A percentile compares a stretch with the other conserved stretches of the same genome.
phyloP scores from a whole-genome alignment of 805 yeast species.

The Saturnispora halmiae region DNA sequence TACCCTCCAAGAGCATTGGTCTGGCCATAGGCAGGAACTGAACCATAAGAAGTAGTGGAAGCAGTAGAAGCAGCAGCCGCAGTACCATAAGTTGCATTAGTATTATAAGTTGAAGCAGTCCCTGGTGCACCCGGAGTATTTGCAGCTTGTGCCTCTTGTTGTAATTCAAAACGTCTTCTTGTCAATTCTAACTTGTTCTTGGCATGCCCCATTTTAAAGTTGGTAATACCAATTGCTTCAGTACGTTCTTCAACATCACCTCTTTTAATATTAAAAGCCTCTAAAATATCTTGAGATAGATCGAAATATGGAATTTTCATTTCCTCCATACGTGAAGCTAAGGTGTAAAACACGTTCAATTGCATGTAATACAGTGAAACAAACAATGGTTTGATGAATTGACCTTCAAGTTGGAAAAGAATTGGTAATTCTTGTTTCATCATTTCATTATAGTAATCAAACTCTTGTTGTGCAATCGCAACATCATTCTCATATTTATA shows the following conservation, averaged over 20 bases:
- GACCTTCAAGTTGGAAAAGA: slow-evolving; percentile 79
- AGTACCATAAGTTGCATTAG: slow-evolving; percentile 25
- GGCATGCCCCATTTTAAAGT: slow-evolving; percentile 84
- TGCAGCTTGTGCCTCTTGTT: slow-evolving; percentile 32
- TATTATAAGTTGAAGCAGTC: slow-evolving; percentile 19
- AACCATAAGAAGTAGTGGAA: slow-evolving; percentile 18
- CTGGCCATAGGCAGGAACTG: slow-evolving; percentile 25
- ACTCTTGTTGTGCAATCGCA: slow-evolving; percentile 89
- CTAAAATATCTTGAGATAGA: slow-evolving; percentile 71
- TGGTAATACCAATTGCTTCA: slow-evolving; percentile 83
- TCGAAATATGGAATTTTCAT: slow-evolving; percentile 96
- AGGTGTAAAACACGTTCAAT: slow-evolving; percentile 88
- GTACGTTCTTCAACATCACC: slow-evolving; percentile 87
- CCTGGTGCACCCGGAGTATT: slow-evolving; percentile 20
- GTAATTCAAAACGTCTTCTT: slow-evolving; percentile 56
- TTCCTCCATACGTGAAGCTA: slow-evolving; percentile 86
- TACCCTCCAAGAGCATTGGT: slow-evolving; percentile 25
- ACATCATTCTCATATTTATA: slow-evolving; percentile 85
- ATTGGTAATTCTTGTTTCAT: slow-evolving; percentile 84
- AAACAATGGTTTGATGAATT: slow-evolving; percentile 87
- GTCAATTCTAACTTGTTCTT: slow-evolving; percentile 77
- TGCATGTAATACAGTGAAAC: slow-evolving; percentile 96
- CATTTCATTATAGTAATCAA: slow-evolving; percentile 91
- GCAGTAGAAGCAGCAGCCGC: slow-evolving; percentile 27
- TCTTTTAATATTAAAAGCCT: slow-evolving; percentile 69